Evolutionary conservation across 176 grass and related monocot genomes (phyloP).

Genomic region (Paspalum vaginatum): DNA sequence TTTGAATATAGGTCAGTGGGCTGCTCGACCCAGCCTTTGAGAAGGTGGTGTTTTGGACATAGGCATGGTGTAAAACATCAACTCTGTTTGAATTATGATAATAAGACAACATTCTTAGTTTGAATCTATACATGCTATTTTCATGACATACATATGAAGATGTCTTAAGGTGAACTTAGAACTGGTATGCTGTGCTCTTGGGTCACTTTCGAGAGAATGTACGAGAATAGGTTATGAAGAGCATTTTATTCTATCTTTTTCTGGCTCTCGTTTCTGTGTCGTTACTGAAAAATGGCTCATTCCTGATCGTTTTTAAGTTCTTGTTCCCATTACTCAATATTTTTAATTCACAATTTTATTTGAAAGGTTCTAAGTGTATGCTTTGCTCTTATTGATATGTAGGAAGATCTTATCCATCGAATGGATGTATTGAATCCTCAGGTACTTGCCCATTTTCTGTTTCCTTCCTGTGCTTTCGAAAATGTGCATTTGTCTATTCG

Average conservation of each 20-base stretch:
- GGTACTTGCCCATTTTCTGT: constrained; percentile 45
- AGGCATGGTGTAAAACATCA: not conserved
- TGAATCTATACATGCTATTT: not conserved
- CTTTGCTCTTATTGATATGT: constrained; percentile 43
- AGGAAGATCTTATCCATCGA: constrained; percentile 81
- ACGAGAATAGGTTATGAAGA: not conserved
- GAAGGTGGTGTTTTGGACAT: not conserved
- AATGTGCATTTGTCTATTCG: not conserved
- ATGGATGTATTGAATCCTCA: constrained; percentile 95
- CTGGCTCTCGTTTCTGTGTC: constrained; percentile 20
- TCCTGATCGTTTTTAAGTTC: not conserved
- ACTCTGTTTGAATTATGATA: not conserved
- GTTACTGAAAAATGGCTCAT: not conserved
- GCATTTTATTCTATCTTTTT: constrained; percentile 4
- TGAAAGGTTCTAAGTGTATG: not conserved
- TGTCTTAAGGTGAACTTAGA: not conserved
- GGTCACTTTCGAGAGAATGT: not conserved
- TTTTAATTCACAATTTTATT: not conserved
- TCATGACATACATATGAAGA: constrained; percentile 1
- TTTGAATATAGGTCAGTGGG: no score
- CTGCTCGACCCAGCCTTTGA: no score
- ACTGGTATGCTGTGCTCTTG: not conserved
- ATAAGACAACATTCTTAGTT: not conserved
- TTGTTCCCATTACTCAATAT: not conserved
- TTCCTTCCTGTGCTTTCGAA: not conserved